Evolutionary conservation across 176 grass and related monocot species (phyloP).

Genomic region (Pontederia paniculata): DNA sequence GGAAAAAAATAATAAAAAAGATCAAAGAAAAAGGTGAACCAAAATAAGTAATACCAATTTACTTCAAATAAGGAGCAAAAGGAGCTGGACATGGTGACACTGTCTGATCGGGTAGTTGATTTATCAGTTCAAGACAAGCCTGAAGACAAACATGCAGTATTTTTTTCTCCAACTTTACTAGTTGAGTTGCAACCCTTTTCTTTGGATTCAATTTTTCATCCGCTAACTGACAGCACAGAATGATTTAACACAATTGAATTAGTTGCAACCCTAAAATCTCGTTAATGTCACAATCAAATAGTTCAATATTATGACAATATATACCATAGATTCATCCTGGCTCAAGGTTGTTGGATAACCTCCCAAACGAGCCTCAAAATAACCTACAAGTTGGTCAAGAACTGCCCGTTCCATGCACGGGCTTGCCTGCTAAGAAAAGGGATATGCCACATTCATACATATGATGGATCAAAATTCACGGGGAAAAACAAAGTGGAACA

Average conservation of each 20-base stretch:
- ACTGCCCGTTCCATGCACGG: conserved; percentile 89
- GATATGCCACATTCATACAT: background rate
- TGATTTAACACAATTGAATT: background rate
- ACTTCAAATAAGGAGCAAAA: conserved; percentile 64
- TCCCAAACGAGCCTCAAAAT: conserved; percentile 76
- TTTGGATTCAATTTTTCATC: conserved; percentile 78
- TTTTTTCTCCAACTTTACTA: conserved; percentile 88
- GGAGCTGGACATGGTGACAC: conserved; percentile 82
- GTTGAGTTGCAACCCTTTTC: conserved; percentile 73
- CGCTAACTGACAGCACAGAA: conserved; percentile 38
- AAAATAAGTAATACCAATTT: too few species aligned
- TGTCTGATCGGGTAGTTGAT: conserved; percentile 63
- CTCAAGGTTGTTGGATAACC: conserved; percentile 68
- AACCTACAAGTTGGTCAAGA: conserved; percentile 81
- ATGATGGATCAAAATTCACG: too few species aligned
- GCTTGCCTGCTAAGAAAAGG: conserved; percentile 43
- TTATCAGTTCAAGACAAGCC: conserved; percentile 58
- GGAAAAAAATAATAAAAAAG: too few species aligned
- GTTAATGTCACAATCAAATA: conserved; percentile 15
- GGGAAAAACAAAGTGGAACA: too few species aligned
- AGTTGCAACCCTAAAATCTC: background rate
- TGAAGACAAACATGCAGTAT: conserved; percentile 82
- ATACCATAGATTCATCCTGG: conserved; percentile 89
- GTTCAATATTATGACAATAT: conserved; percentile 7
- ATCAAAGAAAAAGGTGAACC: too few species aligned